A percentile compares a stretch with the other conserved stretches of the same genome.
phyloP scores from a whole-genome alignment of 345 rosid species.

The Balakata baccata region DNA sequence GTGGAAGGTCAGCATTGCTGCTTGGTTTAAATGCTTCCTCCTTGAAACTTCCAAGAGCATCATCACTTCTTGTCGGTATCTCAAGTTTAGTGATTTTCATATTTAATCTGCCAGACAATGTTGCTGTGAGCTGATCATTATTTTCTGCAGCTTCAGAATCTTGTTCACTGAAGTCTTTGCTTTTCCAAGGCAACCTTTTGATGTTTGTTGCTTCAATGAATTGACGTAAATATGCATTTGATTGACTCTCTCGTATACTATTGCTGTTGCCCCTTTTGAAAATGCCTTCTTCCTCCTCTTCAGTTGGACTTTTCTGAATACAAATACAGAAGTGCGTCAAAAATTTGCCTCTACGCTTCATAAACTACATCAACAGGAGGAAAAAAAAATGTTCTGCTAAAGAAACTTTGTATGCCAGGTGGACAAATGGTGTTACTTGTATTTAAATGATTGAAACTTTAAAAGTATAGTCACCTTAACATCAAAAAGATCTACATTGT shows the following conservation, averaged over 20 bases:
- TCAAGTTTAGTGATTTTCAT: constrained; percentile 42
- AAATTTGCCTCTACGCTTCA: constrained; percentile 4
- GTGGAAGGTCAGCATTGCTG: constrained; percentile 13
- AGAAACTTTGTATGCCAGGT: neutral
- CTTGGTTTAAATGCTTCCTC: constrained; percentile 15
- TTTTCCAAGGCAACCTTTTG: constrained; percentile 18
- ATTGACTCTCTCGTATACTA: constrained; percentile 24
- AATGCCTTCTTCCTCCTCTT: constrained; percentile 48
- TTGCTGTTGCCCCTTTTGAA: constrained; percentile 21
- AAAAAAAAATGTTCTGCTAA: neutral
- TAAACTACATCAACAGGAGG: neutral
- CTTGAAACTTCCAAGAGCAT: constrained; percentile 19
- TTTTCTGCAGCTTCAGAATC: constrained; percentile 18
- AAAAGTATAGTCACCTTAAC: constrained; percentile 34
- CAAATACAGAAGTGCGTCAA: constrained; percentile 2
- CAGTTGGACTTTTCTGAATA: constrained; percentile 60
- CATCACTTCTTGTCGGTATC: constrained; percentile 30
- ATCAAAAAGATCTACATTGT: constrained; percentile 59
- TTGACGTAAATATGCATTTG: constrained; percentile 29
- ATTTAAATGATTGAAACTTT: neutral
- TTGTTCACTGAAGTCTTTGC: constrained; percentile 17
- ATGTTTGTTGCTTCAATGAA: constrained; percentile 24
- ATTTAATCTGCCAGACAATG: constrained; percentile 26
- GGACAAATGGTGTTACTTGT: neutral
- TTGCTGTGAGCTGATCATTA: constrained; percentile 22